A percentile compares a stretch with the other conserved stretches of the same genome.
Evolutionary conservation across 1,284 basidiomycete genomes (phyloP).

Genomic region (Heterobasidion occidentale): DNA sequence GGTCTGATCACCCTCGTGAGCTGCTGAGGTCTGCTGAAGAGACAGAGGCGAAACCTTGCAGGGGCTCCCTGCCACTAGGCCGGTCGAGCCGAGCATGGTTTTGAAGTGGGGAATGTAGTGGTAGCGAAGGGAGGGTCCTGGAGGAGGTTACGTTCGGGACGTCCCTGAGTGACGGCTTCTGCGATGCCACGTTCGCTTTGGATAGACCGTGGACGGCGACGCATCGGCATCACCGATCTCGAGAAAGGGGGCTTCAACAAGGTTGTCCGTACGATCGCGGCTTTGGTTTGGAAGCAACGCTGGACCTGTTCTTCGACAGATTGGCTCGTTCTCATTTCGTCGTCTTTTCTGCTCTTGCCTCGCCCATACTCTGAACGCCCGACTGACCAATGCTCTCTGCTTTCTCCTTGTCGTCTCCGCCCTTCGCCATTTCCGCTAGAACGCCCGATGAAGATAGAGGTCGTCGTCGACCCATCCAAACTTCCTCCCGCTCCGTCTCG

Average conservation of each 20-base stretch:
- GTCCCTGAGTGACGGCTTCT: too few species aligned
- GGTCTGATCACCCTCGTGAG: conserved; percentile 32
- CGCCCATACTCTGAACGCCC: conserved; percentile 44
- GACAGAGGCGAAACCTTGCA: background rate
- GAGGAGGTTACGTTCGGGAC: too few species aligned
- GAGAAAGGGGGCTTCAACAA: background rate
- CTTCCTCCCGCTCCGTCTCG: conserved; percentile 57
- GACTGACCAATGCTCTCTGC: conserved; percentile 43
- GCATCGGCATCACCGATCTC: background rate
- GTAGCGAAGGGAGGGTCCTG: background rate
- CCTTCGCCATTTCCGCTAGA: conserved; percentile 43
- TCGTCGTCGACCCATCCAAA: conserved; percentile 83
- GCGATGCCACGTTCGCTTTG: too few species aligned
- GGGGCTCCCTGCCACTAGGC: conserved; percentile 5
- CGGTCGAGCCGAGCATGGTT: conserved; percentile 6
- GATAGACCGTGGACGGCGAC: too few species aligned
- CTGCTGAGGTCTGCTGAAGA: background rate
- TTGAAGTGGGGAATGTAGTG: background rate
- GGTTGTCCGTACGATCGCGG: background rate
- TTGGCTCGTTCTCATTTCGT: background rate
- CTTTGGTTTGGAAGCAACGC: background rate
- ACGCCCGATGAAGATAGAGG: conserved; percentile 98
- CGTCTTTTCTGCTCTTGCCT: conserved; percentile 33
- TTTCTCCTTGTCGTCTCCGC: conserved; percentile 14
- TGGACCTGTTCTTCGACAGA: background rate